Conservation (phyloP, 2,329 filamentous ascomycete genomes). For the Colletotrichum sp. region DNA sequence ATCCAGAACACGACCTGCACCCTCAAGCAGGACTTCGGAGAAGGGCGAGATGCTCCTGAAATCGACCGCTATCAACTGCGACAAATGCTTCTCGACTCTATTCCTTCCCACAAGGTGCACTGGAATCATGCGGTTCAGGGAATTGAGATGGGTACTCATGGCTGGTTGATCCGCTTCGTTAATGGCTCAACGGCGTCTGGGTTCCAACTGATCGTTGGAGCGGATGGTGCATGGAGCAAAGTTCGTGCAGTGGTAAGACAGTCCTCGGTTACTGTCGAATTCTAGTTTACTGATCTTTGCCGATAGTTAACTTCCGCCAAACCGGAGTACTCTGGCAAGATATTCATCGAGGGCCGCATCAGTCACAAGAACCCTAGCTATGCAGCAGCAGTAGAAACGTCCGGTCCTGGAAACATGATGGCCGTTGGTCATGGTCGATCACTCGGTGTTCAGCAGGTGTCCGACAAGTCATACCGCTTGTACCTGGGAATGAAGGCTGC, state of each 20-base stretch:
- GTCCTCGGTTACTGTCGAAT: not conserved
- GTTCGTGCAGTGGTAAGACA: not conserved
- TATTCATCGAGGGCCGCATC: not conserved
- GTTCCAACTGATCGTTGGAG: constrained; percentile 1
- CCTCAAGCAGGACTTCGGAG: constrained; percentile 3
- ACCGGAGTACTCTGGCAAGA: constrained; percentile 4
- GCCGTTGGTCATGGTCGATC: not conserved
- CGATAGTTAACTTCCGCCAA: not conserved
- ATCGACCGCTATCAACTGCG: constrained; percentile 40
- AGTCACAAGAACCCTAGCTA: not conserved
- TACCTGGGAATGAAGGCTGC: not conserved
- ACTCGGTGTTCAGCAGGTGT: not conserved
- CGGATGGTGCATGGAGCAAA: constrained; percentile 13
- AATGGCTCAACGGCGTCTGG: not conserved
- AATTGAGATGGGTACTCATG: not conserved
- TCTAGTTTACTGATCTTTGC: not conserved
- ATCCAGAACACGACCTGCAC: not conserved
- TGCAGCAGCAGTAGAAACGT: not conserved
- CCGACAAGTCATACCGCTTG: not conserved
- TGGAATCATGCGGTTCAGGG: constrained; percentile 32
- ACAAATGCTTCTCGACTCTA: constrained; percentile 34
- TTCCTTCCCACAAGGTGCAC: constrained; percentile 36
- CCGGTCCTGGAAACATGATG: not conserved
- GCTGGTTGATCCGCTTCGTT: not conserved
- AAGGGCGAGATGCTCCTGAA: constrained; percentile 36